Conservation (phyloP, 2,329 filamentous ascomycete species). For the Colletotrichum sp. region DNA sequence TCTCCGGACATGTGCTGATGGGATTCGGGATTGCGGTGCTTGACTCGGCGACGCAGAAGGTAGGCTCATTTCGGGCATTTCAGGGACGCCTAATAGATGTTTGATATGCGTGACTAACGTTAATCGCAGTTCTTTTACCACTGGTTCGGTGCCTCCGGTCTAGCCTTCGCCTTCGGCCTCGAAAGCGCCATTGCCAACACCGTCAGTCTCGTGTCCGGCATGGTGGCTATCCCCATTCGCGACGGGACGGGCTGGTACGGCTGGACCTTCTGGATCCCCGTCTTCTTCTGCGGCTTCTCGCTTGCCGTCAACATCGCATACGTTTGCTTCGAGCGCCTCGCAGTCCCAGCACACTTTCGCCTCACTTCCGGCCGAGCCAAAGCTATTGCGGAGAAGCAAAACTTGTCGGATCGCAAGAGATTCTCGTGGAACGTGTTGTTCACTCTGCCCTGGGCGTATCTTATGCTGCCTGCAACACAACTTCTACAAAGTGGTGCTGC, state of each 20-base stretch:
- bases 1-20: constrained; percentile 26
- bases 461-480: constrained; percentile 28
- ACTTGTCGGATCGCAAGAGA: constrained; percentile 4
- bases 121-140: constrained; percentile 26
- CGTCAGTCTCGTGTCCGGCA: constrained; percentile 26
- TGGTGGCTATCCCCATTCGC: constrained; percentile 27
- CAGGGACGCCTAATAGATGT: neutral
- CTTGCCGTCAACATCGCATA: constrained; percentile 25
- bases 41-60: constrained; percentile 27
- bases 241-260: constrained; percentile 28
- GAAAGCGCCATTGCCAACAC: constrained; percentile 26
- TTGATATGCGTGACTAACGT: neutral
- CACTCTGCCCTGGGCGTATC: constrained; percentile 24
- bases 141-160: constrained; percentile 27
- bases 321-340: constrained; percentile 24
- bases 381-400: constrained; percentile 9
- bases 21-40: constrained; percentile 28
- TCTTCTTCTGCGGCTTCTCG: constrained; percentile 24
- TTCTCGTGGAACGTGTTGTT: constrained; percentile 25
- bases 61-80: neutral
- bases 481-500: constrained; percentile 26
- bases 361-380: constrained; percentile 20
- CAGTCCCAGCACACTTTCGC: constrained; percentile 8
- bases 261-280: constrained; percentile 29
- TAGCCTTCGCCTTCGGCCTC: constrained; percentile 28